These are phyloP conservation scores for Rhodotorula diobovata DNA, from an alignment of 768 basidiomycete genomes.

Conservation along the genomic window DNA sequence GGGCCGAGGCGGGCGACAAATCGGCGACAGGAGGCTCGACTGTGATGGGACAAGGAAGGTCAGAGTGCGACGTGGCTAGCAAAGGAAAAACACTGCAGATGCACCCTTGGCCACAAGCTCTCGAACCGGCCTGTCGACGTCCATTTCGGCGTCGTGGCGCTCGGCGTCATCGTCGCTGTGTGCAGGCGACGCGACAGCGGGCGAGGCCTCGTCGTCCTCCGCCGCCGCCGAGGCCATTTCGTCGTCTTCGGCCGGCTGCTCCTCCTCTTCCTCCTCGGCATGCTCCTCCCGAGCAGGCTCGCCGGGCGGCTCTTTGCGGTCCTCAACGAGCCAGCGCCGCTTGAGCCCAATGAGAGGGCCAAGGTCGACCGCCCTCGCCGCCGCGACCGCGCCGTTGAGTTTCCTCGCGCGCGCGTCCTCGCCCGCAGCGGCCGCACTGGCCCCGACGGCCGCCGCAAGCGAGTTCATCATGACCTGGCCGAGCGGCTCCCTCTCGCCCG, in stretches of 20 bases:
- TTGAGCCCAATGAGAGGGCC: slow-evolving; percentile 34
- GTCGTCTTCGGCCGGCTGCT: background rate
- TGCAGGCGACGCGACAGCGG: too few species aligned
- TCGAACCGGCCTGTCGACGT: background rate
- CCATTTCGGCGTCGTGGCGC: too few species aligned
- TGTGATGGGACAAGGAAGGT: too few species aligned
- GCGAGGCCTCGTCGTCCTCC: too few species aligned
- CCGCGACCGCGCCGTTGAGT: slow-evolving; percentile 5
- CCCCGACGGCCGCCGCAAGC: background rate
- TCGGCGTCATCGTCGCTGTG: background rate
- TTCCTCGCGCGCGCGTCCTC: background rate
- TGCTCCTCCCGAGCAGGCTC: background rate
- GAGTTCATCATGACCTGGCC: slow-evolving; percentile 6
- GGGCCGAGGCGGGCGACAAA: slow-evolving; percentile 23
- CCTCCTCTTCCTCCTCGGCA: background rate
- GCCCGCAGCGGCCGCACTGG: background rate
- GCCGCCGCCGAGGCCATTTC: background rate
- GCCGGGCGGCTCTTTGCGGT: background rate
- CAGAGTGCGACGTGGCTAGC: too few species aligned
- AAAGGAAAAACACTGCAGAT: too few species aligned
- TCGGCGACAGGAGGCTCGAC: background rate
- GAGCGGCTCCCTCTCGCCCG: background rate
- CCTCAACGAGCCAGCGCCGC: slow-evolving; percentile 33
- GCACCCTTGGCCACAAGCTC: too few species aligned
- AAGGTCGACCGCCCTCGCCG: slow-evolving; percentile 5